Conservation (phyloP, 371 early-diverging fungal genomes). For the Apophysomyces sp. region DNA sequence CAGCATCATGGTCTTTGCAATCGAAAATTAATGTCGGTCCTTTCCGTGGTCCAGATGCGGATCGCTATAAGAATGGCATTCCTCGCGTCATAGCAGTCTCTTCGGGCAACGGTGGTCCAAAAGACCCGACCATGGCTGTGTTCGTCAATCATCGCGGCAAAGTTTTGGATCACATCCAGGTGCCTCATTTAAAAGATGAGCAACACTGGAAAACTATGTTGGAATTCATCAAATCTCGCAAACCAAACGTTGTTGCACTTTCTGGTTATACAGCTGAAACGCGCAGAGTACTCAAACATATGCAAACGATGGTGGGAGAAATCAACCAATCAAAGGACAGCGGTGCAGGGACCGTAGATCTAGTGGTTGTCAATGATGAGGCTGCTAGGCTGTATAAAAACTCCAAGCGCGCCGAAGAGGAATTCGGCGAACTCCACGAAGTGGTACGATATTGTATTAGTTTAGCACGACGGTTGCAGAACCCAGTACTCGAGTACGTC, state of each 20-base stretch:
- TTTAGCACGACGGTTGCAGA: conserved; percentile 84
- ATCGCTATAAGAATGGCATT: conserved; percentile 42
- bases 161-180: conserved; percentile 62
- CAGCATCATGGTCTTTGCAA: conserved; percentile 65
- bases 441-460: conserved; percentile 87
- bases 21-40: conserved; percentile 78
- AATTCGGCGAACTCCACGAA: conserved; percentile 67
- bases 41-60: conserved; percentile 50
- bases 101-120: conserved; percentile 76
- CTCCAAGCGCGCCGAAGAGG: conserved; percentile 70
- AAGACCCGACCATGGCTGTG: conserved; percentile 72
- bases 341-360: conserved; percentile 21
- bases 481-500: conserved; percentile 84
- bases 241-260: conserved; percentile 81
- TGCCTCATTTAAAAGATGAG: conserved; percentile 64
- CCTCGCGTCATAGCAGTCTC: conserved; percentile 86
- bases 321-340: conserved; percentile 39
- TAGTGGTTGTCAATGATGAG: conserved; percentile 81
- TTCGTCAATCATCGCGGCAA: conserved; percentile 79
- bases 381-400: conserved; percentile 83
- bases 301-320: conserved; percentile 58
- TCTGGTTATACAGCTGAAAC: conserved; percentile 80
- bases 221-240: conserved; percentile 60
- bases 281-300: conserved; percentile 67
- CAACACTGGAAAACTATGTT: conserved; percentile 52